Conservation (phyloP, 1,284 basidiomycete genomes). For the Ceratobasidium sp. region DNA sequence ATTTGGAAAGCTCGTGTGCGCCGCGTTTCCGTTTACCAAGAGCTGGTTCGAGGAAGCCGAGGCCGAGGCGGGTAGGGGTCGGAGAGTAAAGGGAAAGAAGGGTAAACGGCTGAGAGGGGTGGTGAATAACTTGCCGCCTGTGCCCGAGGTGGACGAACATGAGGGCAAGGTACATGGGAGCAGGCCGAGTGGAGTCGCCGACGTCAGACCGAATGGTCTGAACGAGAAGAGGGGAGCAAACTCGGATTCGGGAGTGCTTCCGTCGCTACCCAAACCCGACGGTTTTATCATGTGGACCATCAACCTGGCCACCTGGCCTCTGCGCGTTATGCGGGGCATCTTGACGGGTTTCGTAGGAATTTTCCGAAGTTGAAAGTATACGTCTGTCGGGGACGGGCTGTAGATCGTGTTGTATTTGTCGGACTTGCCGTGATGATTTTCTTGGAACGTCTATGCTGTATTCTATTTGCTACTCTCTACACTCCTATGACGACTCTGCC, state of each 20-base stretch:
- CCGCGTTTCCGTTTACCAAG: conserved; percentile 28
- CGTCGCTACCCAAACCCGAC: not conserved
- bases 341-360: not conserved
- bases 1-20: not conserved
- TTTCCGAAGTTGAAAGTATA: not conserved
- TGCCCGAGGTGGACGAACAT: conserved; percentile 11
- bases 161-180: no score
- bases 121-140: conserved; percentile 14
- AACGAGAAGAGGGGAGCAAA: not conserved
- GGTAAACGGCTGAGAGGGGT: conserved; percentile 1
- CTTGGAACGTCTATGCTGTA: conserved; percentile 1
- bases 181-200: not conserved
- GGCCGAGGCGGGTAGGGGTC: not conserved
- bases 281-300: not conserved
- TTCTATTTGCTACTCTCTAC: conserved; percentile 8
- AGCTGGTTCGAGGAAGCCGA: not conserved
- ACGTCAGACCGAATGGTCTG: not conserved
- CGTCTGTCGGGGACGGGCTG: not conserved
- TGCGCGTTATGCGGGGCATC: conserved; percentile 13
- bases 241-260: not conserved
- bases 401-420: not conserved
- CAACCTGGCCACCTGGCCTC: conserved; percentile 5
- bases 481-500: no score
- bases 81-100: not conserved
- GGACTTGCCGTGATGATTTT: not conserved